These are phyloP conservation scores for Naganishia sp. DNA, from an alignment of 1,284 basidiomycete genomes.

Conservation along the genomic window DNA sequence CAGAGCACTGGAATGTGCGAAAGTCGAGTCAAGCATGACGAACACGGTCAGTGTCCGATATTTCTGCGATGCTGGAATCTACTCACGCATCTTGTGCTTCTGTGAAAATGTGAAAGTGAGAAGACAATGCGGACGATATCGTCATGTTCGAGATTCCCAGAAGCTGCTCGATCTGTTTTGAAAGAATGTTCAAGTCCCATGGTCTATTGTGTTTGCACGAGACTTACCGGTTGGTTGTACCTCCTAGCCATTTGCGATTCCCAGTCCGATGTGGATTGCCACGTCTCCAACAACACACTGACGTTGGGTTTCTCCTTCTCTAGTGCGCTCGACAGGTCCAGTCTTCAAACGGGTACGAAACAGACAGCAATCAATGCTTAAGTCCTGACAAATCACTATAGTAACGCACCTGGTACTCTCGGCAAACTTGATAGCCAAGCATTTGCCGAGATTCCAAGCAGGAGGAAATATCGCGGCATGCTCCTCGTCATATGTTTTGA, in stretches of 20 bases:
- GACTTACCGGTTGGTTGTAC: constrained; percentile 71
- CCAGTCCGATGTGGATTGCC: constrained; percentile 83
- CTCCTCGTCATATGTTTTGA: constrained; percentile 85
- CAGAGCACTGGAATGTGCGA: constrained; percentile 46
- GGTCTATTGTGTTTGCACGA: not conserved
- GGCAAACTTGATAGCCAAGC: constrained; percentile 75
- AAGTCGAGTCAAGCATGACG: not conserved
- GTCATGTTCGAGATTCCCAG: not conserved
- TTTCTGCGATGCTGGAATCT: not conserved
- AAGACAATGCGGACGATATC: constrained; percentile 7
- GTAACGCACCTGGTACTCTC: constrained; percentile 74
- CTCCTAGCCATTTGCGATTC: constrained; percentile 75
- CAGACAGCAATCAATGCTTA: not conserved
- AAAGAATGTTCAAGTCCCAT: not conserved
- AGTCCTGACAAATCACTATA: not conserved
- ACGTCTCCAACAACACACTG: constrained; percentile 73
- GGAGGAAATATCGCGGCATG: constrained; percentile 76
- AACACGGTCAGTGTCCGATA: not conserved
- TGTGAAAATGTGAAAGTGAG: constrained; percentile 70
- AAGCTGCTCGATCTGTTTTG: constrained; percentile 9
- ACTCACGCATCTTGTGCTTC: constrained; percentile 87
- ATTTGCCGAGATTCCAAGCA: constrained; percentile 79
- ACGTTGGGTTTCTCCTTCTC: constrained; percentile 63
- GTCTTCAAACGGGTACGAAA: constrained; percentile 3
- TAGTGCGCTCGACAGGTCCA: constrained; percentile 2